Conservation (phyloP, 257 asterid species). For the Solanum bukasovii region DNA sequence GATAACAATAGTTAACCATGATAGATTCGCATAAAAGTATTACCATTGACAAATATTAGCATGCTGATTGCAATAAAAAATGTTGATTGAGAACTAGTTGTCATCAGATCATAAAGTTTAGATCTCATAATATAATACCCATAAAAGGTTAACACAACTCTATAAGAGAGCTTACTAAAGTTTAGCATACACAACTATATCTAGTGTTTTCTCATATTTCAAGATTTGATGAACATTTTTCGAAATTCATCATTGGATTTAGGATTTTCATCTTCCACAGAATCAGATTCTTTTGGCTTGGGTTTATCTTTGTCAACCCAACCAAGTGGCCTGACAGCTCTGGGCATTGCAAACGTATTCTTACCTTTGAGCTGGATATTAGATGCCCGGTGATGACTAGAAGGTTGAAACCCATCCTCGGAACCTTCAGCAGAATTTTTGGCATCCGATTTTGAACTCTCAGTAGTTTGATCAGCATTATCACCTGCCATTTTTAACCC, state of each 20-base stretch:
- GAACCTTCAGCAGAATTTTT: conserved; percentile 21
- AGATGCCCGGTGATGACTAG: conserved; percentile 15
- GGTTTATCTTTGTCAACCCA: conserved; percentile 17
- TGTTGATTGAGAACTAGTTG: background rate
- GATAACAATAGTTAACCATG: background rate
- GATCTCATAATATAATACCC: background rate
- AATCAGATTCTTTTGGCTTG: conserved; percentile 20
- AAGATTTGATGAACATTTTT: conserved; percentile 54
- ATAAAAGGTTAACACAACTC: background rate
- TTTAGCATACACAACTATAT: background rate
- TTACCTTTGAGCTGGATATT: conserved; percentile 50
- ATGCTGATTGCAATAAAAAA: background rate
- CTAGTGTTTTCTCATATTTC: background rate
- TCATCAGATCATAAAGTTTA: background rate
- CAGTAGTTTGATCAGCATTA: conserved; percentile 9
- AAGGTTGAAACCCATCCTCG: conserved; percentile 15
- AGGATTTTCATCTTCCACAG: conserved; percentile 47
- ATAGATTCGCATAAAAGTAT: background rate
- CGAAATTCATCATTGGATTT: conserved; percentile 94
- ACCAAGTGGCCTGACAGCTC: conserved; percentile 67
- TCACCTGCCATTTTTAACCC: conserved; percentile 18
- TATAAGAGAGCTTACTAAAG: background rate
- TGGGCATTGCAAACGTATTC: conserved; percentile 80
- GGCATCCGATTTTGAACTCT: conserved; percentile 2
- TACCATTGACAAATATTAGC: background rate